Conservation (phyloP, 2,329 filamentous ascomycete species). For the Colletotrichum agaves region DNA sequence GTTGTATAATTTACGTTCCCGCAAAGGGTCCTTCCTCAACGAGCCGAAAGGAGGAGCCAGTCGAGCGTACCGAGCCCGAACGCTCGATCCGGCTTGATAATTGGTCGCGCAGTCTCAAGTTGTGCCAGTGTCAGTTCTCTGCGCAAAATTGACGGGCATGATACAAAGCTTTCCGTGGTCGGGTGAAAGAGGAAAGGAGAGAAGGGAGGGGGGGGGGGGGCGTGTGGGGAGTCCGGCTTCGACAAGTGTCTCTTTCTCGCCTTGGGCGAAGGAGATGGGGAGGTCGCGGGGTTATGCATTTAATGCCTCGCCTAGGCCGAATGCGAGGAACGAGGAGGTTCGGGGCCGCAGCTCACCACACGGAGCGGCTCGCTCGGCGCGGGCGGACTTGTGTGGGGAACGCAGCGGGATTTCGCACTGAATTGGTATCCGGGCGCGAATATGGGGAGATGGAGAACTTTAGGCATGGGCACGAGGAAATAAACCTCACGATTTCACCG, state of each 20-base stretch:
- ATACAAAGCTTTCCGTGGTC: too few relatives aligned
- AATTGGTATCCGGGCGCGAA: slow-evolving; percentile 7
- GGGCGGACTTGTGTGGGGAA: slow-evolving; percentile 7
- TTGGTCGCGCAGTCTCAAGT: slow-evolving; percentile 19
- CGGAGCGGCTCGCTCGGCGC: neutral
- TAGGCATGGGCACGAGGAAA: neutral
- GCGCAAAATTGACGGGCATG: slow-evolving; percentile 6
- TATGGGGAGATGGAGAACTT: neutral
- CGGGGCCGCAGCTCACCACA: neutral
- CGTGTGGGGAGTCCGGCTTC: neutral
- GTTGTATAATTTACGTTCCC: slow-evolving; percentile 3
- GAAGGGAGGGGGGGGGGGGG: neutral
- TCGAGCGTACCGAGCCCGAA: slow-evolving; percentile 3
- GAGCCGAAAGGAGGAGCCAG: neutral
- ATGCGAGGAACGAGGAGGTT: slow-evolving; percentile 8
- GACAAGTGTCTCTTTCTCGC: neutral
- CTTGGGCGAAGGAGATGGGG: neutral
- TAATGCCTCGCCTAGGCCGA: neutral
- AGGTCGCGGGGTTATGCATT: slow-evolving; percentile 27
- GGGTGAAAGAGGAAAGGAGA: too few relatives aligned
- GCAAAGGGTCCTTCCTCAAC: slow-evolving; percentile 20
- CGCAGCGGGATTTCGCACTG: slow-evolving; percentile 5
- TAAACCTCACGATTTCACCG: neutral
- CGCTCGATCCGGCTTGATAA: slow-evolving; percentile 26
- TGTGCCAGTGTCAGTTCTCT: slow-evolving; percentile 3